Conservation (phyloP, 495 filamentous ascomycete species). For the Aspergillus homomorphus region DNA sequence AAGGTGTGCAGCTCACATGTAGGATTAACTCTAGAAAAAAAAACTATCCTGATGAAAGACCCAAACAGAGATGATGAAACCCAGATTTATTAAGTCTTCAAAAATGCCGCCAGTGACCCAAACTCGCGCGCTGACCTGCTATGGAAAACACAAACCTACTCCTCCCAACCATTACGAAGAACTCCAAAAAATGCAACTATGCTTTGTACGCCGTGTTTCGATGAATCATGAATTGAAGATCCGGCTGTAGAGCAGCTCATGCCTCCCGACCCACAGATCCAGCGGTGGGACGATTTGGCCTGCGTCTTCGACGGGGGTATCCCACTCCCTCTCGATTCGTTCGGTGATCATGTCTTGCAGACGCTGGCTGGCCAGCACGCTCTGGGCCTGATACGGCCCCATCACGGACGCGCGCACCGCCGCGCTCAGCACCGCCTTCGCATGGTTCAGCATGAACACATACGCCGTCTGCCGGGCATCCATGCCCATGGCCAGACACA, state of each 20-base stretch:
- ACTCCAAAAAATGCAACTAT: not conserved
- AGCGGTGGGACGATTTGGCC: constrained; percentile 84
- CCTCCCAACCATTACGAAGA: not conserved
- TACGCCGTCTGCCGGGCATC: constrained; percentile 67
- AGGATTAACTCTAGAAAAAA: constrained; percentile 28
- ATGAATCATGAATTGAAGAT: constrained; percentile 77
- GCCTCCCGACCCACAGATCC: constrained; percentile 92
- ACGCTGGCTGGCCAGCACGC: constrained; percentile 64
- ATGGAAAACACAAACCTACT: not conserved
- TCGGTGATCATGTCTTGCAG: constrained; percentile 60
- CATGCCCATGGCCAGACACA: constrained; percentile 62
- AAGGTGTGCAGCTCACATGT: constrained; percentile 26
- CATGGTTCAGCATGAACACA: constrained; percentile 82
- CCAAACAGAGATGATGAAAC: not conserved
- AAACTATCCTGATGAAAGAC: not conserved
- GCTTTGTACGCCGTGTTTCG: not conserved
- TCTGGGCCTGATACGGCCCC: constrained; percentile 91
- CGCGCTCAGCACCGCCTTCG: constrained; percentile 82
- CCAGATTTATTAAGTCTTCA: not conserved
- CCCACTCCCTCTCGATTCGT: constrained; percentile 59
- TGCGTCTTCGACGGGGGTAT: constrained; percentile 65
- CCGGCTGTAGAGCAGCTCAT: constrained; percentile 91
- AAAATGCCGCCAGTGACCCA: not conserved
- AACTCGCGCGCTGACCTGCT: not conserved
- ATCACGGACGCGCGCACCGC: constrained; percentile 85